Conservation (phyloP, 306 rosid genomes). For the Vigna mungo region DNA sequence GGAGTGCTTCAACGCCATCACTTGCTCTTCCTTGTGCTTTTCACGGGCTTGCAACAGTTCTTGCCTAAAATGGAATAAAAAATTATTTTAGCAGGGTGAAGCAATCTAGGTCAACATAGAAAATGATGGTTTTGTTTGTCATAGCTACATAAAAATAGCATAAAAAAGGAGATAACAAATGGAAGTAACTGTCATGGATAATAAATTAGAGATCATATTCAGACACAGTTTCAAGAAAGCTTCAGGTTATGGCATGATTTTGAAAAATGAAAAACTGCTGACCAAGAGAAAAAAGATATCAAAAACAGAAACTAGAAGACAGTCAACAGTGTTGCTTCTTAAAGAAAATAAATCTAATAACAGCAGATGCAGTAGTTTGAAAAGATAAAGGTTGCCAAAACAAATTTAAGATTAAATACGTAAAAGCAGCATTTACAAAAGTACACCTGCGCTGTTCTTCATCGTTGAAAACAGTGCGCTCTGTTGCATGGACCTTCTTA, state of each 20-base stretch:
- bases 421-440: conserved; percentile 33
- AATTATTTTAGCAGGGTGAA: neutral
- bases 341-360: conserved; percentile 23
- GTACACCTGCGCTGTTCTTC: conserved; percentile 90
- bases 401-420: conserved; percentile 19
- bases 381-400: neutral
- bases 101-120: conserved; percentile 27
- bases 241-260: conserved; percentile 1
- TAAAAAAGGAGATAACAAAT: conserved; percentile 21
- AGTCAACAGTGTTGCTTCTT: conserved; percentile 10
- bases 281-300: neutral
- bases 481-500: conserved; percentile 61
- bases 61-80: conserved; percentile 59
- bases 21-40: conserved; percentile 89
- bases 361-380: conserved; percentile 3
- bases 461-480: conserved; percentile 89
- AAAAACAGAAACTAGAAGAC: neutral
- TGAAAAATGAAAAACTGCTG: neutral
- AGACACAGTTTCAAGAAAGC: conserved; percentile 9
- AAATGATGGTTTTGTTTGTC: neutral
- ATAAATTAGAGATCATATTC: conserved; percentile 25
- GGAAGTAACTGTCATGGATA: neutral
- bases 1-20: conserved; percentile 68
- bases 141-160: conserved; percentile 7
- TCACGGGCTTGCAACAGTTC: conserved; percentile 81